Percentiles rank a stretch among this genome's conserved stretches.
These are phyloP conservation scores for apple (Malus domestica) DNA, from an alignment of 306 rosid species.

Conservation along the genomic window DNA sequence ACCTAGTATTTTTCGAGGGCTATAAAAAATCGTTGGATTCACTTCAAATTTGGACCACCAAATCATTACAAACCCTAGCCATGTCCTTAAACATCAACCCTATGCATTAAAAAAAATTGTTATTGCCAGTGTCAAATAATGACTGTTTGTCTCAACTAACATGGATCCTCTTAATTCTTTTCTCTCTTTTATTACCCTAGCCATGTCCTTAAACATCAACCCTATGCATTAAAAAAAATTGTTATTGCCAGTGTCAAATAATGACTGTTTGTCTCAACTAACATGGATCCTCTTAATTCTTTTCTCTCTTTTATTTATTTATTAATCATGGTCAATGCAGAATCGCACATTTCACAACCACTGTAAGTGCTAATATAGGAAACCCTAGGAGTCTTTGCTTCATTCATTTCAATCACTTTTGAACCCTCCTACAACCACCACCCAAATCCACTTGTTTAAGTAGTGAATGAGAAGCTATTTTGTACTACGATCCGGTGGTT, in stretches of 20 bases:
- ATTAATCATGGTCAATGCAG: background rate
- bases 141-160: background rate
- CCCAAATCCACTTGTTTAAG: background rate
- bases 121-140: background rate
- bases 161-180: background rate
- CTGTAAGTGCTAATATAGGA: conserved; percentile 7
- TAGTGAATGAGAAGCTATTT: background rate
- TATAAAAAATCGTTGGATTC: background rate
- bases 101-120: background rate
- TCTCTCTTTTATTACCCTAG: background rate
- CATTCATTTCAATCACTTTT: conserved; percentile 13
- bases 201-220: background rate
- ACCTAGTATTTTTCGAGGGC: background rate
- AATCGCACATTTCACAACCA: conserved; percentile 12
- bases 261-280: background rate
- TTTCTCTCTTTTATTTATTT: background rate
- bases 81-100: background rate
- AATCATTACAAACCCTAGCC: conserved; percentile 11
- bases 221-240: background rate
- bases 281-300: background rate
- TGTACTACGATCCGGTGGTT: no score
- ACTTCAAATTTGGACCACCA: conserved; percentile 3
- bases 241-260: background rate
- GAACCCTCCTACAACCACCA: background rate
- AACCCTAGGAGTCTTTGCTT: background rate